Evolutionary conservation across 495 filamentous ascomycete genomes (phyloP).

Genomic region (Hypoxylon perforatum): DNA sequence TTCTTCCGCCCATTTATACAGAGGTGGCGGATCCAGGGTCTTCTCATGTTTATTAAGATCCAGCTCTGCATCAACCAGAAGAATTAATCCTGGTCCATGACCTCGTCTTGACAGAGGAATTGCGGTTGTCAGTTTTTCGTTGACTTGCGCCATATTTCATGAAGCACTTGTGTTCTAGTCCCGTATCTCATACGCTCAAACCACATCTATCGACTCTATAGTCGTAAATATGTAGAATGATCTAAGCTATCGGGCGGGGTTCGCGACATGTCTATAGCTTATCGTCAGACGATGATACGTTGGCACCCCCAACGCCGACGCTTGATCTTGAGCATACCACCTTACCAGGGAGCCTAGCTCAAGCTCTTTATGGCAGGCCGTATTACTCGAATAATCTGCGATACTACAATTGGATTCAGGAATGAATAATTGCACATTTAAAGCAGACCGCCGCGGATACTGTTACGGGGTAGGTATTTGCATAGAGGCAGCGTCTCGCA

Average conservation of each 20-base stretch:
- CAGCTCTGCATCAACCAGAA: constrained; percentile 32
- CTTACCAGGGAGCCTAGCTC: no score
- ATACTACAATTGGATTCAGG: no score
- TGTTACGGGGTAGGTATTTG: no score
- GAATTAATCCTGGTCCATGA: constrained; percentile 43
- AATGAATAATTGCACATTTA: no score
- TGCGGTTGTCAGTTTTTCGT: constrained; percentile 10
- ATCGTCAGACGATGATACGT: constrained; percentile 6
- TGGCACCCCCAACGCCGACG: background rate
- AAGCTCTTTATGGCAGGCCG: no score
- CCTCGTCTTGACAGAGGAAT: constrained; percentile 42
- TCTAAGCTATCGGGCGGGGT: constrained; percentile 16
- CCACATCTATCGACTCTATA: background rate
- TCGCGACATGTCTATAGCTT: background rate
- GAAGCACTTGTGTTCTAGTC: background rate
- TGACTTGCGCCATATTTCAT: background rate
- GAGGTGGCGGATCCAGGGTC: constrained; percentile 58
- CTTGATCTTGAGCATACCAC: background rate
- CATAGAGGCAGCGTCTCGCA: no score
- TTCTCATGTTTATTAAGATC: constrained; percentile 34
- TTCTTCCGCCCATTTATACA: constrained; percentile 71
- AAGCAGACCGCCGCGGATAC: no score
- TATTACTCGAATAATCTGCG: no score
- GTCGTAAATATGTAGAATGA: background rate
- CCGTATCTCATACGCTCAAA: background rate